These are phyloP conservation scores for Parathielavia hyrcaniae DNA, from an alignment of 495 filamentous ascomycete species.

Conservation along the genomic window DNA sequence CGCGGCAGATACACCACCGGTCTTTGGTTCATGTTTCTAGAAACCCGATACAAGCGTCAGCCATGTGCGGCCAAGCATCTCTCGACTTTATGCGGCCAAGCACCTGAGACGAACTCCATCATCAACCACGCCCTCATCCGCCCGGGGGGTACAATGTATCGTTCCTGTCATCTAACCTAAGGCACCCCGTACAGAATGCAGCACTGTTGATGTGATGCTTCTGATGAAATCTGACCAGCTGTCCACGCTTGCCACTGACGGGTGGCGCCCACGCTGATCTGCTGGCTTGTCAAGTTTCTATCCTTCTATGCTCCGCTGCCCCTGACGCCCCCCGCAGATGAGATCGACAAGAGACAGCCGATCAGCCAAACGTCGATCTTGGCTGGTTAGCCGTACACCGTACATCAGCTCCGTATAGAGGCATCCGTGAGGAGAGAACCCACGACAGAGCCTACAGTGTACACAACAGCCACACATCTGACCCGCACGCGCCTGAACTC, in stretches of 20 bases:
- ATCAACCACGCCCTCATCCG: background rate
- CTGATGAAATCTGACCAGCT: background rate
- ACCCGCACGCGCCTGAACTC: background rate
- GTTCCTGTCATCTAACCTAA: no score
- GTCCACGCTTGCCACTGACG: background rate
- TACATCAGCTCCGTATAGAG: no score
- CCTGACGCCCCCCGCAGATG: conserved; percentile 11
- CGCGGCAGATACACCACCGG: background rate
- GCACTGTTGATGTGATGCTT: background rate
- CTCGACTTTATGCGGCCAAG: background rate
- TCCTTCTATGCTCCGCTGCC: conserved; percentile 8
- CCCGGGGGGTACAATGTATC: no score
- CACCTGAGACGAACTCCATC: conserved; percentile 2
- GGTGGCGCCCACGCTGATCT: background rate
- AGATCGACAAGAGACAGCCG: conserved; percentile 10
- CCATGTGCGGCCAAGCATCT: background rate
- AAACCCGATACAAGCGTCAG: background rate
- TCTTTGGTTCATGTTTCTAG: background rate
- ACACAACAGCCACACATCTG: background rate
- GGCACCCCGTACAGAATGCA: no score
- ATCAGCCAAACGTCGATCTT: conserved; percentile 10
- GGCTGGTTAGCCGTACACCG: no score
- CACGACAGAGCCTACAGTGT: no score
- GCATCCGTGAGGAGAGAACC: no score
- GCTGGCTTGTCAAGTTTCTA: background rate